phyloP scores from a whole-genome alignment of 805 yeast genomes.

The Candida railenensis region DNA sequence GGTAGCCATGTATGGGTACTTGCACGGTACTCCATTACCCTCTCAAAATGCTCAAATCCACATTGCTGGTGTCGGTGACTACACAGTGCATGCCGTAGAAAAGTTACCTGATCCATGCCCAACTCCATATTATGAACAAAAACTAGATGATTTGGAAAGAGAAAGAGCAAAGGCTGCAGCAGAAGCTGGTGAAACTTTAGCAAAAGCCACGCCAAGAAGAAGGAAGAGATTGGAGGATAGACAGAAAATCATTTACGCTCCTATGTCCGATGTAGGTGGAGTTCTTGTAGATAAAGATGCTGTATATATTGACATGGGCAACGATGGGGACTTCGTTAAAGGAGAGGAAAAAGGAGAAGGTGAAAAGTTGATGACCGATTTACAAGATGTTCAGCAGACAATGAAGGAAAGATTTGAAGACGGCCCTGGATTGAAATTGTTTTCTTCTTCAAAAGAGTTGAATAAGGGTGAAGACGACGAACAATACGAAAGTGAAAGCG shows the following conservation, averaged over 20 bases:
- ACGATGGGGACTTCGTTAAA: slow-evolving; percentile 51
- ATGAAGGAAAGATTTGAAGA: slow-evolving; percentile 56
- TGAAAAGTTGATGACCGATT: slow-evolving; percentile 76
- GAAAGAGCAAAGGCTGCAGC: slow-evolving; percentile 68
- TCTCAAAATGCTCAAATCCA: slow-evolving; percentile 73
- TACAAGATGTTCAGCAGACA: slow-evolving; percentile 68
- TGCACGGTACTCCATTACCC: slow-evolving; percentile 90
- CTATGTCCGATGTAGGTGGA: slow-evolving; percentile 99
- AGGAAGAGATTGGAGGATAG: slow-evolving; percentile 91
- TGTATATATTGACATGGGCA: slow-evolving; percentile 85
- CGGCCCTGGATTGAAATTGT: slow-evolving; percentile 73
- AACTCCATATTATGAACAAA: slow-evolving; percentile 89
- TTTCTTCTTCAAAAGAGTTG: slow-evolving; percentile 58
- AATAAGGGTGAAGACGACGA: slow-evolving; percentile 31
- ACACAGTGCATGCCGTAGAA: slow-evolving; percentile 71
- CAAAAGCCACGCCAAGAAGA: slow-evolving; percentile 54
- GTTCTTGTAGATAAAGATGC: slow-evolving; percentile 96
- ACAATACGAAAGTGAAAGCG: slow-evolving; percentile 31
- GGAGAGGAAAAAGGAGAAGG: slow-evolving; percentile 80
- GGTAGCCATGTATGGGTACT: slow-evolving; percentile 88
- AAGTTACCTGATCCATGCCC: slow-evolving; percentile 98
- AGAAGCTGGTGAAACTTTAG: slow-evolving; percentile 53
- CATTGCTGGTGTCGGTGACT: slow-evolving; percentile 95
- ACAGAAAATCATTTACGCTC: slow-evolving; percentile 93
- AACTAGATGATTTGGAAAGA: slow-evolving; percentile 75